These are phyloP conservation scores for Angomonas ambiguus DNA, from an alignment of 208 protist species.

Conservation along the genomic window DNA sequence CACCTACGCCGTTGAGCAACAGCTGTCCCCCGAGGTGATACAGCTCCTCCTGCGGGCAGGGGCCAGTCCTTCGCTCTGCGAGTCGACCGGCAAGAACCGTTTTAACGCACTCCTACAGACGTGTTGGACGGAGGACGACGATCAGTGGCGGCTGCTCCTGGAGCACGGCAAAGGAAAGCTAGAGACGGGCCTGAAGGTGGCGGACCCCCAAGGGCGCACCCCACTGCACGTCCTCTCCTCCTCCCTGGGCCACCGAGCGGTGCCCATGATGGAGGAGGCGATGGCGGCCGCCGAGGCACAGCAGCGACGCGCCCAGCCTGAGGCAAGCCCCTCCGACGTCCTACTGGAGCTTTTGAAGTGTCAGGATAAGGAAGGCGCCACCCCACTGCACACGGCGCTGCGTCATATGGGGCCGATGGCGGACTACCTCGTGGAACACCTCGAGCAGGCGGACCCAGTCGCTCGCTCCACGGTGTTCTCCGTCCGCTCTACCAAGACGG, in stretches of 20 bases:
- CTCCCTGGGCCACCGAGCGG: background rate
- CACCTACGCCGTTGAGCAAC: conserved; percentile 1
- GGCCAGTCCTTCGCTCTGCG: background rate
- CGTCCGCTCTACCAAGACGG: background rate
- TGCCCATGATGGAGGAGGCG: background rate
- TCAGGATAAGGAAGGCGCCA: background rate
- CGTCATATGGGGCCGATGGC: background rate
- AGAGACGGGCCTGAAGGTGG: background rate
- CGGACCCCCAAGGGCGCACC: background rate
- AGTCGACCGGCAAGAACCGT: background rate
- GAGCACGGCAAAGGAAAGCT: conserved; percentile 1
- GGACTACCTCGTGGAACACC: background rate
- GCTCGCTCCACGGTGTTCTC: background rate
- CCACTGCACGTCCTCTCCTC: background rate
- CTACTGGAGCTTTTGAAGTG: background rate
- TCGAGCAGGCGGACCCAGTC: background rate
- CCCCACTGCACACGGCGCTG: conserved; percentile 4
- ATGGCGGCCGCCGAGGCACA: background rate
- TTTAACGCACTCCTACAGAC: background rate
- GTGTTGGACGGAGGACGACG: background rate
- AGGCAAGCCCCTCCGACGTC: background rate
- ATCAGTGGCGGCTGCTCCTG: background rate
- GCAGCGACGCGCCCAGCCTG: background rate
- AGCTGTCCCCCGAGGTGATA: background rate
- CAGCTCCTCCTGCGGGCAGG: background rate